Evolutionary conservation across 2,329 filamentous ascomycete species (phyloP).

Genomic region (Penicillium sp.): DNA sequence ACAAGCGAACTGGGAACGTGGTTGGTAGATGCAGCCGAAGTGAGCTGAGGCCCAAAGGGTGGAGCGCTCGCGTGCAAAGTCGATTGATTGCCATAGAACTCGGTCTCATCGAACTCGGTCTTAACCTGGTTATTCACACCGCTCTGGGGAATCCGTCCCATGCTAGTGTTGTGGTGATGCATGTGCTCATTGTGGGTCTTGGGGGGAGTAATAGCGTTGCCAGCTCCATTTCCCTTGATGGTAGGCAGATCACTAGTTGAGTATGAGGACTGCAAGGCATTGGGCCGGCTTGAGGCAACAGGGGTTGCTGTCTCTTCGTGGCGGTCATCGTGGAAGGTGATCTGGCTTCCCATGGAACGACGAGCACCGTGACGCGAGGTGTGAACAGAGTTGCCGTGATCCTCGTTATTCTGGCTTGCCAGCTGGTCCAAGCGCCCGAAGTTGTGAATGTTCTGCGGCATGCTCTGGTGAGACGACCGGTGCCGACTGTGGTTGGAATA

Average conservation of each 20-base stretch:
- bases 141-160: constrained; percentile 73
- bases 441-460: constrained; percentile 55
- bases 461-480: constrained; percentile 62
- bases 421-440: constrained; percentile 43
- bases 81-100: constrained; percentile 58
- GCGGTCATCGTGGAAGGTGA: constrained; percentile 35
- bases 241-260: constrained; percentile 88
- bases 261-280: constrained; percentile 73
- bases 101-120: constrained; percentile 48
- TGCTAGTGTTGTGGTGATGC: constrained; percentile 74
- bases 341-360: constrained; percentile 48
- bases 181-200: constrained; percentile 63
- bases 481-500: constrained; percentile 68
- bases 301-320: constrained; percentile 28
- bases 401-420: constrained; percentile 33
- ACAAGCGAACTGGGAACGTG: constrained; percentile 24
- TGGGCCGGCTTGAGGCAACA: constrained; percentile 41
- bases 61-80: constrained; percentile 76
- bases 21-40: constrained; percentile 38
- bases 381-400: constrained; percentile 25
- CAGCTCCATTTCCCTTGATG: constrained; percentile 66
- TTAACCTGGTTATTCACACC: constrained; percentile 60
- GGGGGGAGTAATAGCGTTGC: constrained; percentile 44
- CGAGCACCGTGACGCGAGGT: constrained; percentile 42
- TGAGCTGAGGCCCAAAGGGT: constrained; percentile 69